Evolutionary conservation across 2,329 filamentous ascomycete genomes (phyloP).

Genomic region (Rhinocladiella mackenziei): DNA sequence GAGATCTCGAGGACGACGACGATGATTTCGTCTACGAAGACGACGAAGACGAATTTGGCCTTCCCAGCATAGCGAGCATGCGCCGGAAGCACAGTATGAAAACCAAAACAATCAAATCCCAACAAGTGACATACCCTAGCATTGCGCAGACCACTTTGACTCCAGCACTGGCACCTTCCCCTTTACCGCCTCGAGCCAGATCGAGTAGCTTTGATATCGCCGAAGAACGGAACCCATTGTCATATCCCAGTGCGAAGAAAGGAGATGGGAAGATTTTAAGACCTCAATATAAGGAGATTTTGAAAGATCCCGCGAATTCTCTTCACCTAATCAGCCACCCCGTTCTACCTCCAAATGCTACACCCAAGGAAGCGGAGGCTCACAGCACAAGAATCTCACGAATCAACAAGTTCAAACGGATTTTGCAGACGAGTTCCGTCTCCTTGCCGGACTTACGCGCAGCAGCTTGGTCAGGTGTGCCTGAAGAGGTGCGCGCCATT

Average conservation of each 20-base stretch:
- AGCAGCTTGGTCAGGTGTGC: conserved; percentile 89
- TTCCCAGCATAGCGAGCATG: conserved; percentile 90
- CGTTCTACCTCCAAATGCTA: conserved; percentile 66
- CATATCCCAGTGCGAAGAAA: conserved; percentile 84
- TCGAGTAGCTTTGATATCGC: conserved; percentile 92
- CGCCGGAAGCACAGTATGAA: conserved; percentile 61
- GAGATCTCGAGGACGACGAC: conserved; percentile 60
- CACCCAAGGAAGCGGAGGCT: conserved; percentile 77
- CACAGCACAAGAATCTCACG: conserved; percentile 83
- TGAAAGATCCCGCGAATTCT: conserved; percentile 84
- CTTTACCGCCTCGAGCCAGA: conserved; percentile 44
- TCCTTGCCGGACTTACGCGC: conserved; percentile 77
- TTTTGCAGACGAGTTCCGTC: conserved; percentile 88
- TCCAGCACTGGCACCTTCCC: conserved; percentile 18
- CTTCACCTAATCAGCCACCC: conserved; percentile 91
- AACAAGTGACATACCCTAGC: conserved; percentile 17
- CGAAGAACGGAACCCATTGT: conserved; percentile 75
- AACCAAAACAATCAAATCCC: conserved; percentile 30
- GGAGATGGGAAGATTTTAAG: conserved; percentile 91
- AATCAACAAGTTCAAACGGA: conserved; percentile 98
- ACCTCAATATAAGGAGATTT: conserved; percentile 95
- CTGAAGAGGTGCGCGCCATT: conserved; percentile 93
- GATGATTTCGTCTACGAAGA: conserved; percentile 74
- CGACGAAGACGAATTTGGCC: conserved; percentile 90
- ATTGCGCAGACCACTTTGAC: conserved; percentile 20